A percentile compares a stretch with the other conserved stretches of the same genome.
Evolutionary conservation across 108 stramenopile genomes (phyloP).

Genomic region (Poteriospumella lacustris): DNA sequence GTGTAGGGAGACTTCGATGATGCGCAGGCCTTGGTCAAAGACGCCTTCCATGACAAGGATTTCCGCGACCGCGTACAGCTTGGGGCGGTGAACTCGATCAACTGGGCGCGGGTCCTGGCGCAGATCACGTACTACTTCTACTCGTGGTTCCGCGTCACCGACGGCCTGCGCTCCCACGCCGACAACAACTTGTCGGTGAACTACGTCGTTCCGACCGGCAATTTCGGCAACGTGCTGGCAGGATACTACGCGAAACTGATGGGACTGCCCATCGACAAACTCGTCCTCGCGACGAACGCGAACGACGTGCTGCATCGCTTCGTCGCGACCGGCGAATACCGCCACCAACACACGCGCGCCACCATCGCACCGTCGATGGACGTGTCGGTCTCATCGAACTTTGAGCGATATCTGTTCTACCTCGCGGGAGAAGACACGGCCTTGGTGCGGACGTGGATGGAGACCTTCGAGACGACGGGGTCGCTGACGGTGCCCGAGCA

Average conservation of each 20-base stretch:
- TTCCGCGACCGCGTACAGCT: conserved; percentile 74
- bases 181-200: conserved; percentile 39
- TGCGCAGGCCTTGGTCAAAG: conserved; percentile 96
- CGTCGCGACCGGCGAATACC: conserved; percentile 86
- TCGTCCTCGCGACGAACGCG: conserved; percentile 94
- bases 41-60: conserved; percentile 73
- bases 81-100: conserved; percentile 98
- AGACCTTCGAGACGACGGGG: conserved; percentile 79
- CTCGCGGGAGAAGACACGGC: conserved; percentile 76
- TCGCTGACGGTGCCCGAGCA: conserved; percentile 74
- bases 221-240: conserved; percentile 96
- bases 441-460: conserved; percentile 78
- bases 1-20: conserved; percentile 91
- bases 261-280: conserved; percentile 86
- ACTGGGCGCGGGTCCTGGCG: conserved; percentile 96
- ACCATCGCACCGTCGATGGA: conserved; percentile 95
- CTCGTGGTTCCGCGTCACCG: conserved; percentile 79
- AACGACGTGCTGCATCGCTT: conserved; percentile 98
- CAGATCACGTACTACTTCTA: conserved; percentile 97
- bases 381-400: conserved; percentile 95
- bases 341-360: conserved; percentile 64
- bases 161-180: conserved; percentile 39
- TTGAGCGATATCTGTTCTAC: conserved; percentile 92
- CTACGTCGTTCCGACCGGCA: conserved; percentile 95
- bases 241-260: conserved; percentile 96